Conservation (phyloP, 352 stramenopile genomes). For the Phytophthora citricola region DNA sequence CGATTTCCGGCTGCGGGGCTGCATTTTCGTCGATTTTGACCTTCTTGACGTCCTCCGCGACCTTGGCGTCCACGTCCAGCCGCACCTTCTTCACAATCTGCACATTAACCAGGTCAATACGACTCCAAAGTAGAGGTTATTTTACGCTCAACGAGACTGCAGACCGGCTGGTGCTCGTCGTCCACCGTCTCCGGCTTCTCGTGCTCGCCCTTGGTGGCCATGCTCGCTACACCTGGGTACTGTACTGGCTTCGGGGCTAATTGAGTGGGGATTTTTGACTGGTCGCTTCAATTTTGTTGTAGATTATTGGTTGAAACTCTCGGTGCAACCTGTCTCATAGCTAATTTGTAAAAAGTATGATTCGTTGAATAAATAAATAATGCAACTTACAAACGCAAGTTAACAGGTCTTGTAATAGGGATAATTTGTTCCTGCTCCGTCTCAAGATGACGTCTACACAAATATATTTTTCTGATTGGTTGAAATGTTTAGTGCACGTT, state of each 20-base stretch:
- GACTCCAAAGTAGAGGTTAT: neutral
- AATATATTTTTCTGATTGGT: no score
- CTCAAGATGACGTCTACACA: no score
- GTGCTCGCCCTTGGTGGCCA: conserved; percentile 79
- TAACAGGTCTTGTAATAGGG: no score
- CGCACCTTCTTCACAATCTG: conserved; percentile 71
- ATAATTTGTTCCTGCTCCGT: no score
- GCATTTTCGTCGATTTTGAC: conserved; percentile 48
- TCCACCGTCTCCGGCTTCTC: conserved; percentile 73
- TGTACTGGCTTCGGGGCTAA: conserved; percentile 6
- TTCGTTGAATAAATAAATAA: no score
- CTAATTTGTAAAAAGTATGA: no score
- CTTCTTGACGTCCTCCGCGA: conserved; percentile 58
- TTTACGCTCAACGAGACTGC: neutral
- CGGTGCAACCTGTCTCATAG: no score
- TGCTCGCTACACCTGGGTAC: conserved; percentile 22
- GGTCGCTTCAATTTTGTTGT: conserved; percentile 21
- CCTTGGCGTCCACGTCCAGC: conserved; percentile 53
- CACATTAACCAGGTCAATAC: neutral
- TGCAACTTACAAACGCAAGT: no score
- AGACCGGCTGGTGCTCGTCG: conserved; percentile 66
- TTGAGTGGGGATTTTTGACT: conserved; percentile 34
- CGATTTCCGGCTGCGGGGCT: conserved; percentile 30
- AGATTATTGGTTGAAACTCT: no score
- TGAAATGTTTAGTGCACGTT: no score